Percentiles rank a stretch among this genome's conserved stretches.
These are phyloP conservation scores for Eucalyptus globulus DNA, from an alignment of 345 rosid genomes.

Conservation along the genomic window DNA sequence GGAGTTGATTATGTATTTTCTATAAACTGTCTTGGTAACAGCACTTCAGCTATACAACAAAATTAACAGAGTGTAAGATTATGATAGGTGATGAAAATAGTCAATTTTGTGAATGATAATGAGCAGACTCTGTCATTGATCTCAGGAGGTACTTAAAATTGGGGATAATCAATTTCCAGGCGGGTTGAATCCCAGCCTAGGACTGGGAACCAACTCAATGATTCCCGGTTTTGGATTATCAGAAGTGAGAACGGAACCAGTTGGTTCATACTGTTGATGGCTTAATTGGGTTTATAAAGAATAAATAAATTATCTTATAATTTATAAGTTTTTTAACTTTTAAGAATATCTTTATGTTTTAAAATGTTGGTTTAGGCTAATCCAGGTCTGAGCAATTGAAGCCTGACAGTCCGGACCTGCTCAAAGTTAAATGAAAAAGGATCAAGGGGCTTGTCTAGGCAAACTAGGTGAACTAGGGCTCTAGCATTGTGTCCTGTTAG, in stretches of 20 bases:
- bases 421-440: background rate
- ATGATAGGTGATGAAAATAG: background rate
- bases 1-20: background rate
- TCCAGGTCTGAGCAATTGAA: background rate
- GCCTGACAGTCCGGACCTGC: background rate
- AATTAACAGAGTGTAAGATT: background rate
- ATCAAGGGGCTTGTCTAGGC: background rate
- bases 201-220: background rate
- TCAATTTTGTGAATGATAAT: background rate
- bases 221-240: background rate
- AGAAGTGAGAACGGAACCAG: background rate
- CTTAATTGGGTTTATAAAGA: background rate
- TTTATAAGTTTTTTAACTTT: background rate
- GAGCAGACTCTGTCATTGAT: background rate
- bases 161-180: background rate
- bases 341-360: background rate
- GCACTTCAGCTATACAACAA: background rate
- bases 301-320: background rate
- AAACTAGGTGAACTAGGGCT: background rate
- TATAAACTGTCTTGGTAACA: background rate
- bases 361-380: background rate
- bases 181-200: background rate
- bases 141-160: background rate
- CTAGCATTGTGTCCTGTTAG: background rate
- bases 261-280: background rate